Evolutionary conservation across 129 eudicot species (phyloP).

Genomic region (Tagetes patula): DNA sequence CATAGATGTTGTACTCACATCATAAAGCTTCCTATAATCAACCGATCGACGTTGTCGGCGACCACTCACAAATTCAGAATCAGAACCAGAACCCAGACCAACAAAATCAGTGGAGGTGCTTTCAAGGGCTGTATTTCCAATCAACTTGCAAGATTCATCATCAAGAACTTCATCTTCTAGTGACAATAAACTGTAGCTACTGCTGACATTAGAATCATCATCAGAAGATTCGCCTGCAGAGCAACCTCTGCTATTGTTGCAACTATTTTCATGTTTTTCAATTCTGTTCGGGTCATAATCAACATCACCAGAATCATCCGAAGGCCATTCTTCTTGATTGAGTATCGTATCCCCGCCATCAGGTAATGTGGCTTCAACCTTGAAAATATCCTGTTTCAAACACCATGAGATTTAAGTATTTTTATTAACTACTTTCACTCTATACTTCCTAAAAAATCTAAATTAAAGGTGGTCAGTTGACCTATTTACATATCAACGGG

Average conservation of each 20-base stretch:
- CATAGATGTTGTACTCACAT: conserved; percentile 52
- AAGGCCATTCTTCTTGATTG: conserved; percentile 85
- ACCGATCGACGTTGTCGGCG: conserved; percentile 74
- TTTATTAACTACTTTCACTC: background rate
- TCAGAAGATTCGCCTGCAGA: conserved; percentile 49
- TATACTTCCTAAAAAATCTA: background rate
- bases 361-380: conserved; percentile 79
- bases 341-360: conserved; percentile 55
- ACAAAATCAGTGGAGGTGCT: conserved; percentile 25
- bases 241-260: conserved; percentile 38
- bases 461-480: background rate
- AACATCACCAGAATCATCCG: conserved; percentile 93
- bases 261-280: conserved; percentile 48
- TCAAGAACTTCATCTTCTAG: conserved; percentile 53
- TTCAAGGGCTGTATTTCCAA: conserved; percentile 24
- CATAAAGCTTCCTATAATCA: conserved; percentile 74
- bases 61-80: conserved; percentile 58
- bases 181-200: conserved; percentile 59
- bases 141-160: conserved; percentile 30
- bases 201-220: conserved; percentile 38
- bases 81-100: conserved; percentile 41
- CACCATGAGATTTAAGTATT: conserved; percentile 16
- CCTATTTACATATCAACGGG: background rate
- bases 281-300: conserved; percentile 79
- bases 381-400: conserved; percentile 71